phyloP scores from a whole-genome alignment of 2,329 filamentous ascomycete genomes.

The Chlorencoelia australis region DNA sequence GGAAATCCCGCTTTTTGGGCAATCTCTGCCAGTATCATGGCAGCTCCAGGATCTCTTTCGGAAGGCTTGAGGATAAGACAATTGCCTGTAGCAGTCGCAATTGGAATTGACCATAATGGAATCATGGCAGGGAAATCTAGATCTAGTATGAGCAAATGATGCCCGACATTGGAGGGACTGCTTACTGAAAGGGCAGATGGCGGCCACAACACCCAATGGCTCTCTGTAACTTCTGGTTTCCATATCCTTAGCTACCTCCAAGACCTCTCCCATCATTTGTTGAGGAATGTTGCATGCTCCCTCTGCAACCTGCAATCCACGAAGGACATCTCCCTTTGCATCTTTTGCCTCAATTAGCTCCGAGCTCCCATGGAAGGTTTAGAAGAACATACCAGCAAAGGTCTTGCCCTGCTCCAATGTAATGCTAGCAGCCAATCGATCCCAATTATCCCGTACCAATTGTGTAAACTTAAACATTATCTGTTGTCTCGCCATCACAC shows the following conservation, averaged over 20 bases:
- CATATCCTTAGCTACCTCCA: slow-evolving; percentile 85
- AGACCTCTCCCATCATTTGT: slow-evolving; percentile 70
- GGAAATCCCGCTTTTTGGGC: slow-evolving; percentile 74
- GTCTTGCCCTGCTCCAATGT: slow-evolving; percentile 86
- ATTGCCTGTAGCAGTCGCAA: slow-evolving; percentile 76
- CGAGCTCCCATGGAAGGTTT: background rate
- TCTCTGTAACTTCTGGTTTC: slow-evolving; percentile 76
- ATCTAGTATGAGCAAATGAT: too few relatives aligned
- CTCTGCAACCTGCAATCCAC: slow-evolving; percentile 77
- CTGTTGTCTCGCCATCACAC: slow-evolving; percentile 64
- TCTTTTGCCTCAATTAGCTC: slow-evolving; percentile 33
- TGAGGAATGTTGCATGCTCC: slow-evolving; percentile 72
- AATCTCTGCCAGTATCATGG: slow-evolving; percentile 77
- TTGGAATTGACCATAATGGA: slow-evolving; percentile 81
- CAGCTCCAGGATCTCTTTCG: slow-evolving; percentile 73
- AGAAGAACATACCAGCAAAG: slow-evolving; percentile 41
- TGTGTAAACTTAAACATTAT: slow-evolving; percentile 82
- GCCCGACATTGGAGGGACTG: too few relatives aligned
- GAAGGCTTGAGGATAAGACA: slow-evolving; percentile 79
- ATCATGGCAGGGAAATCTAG: slow-evolving; percentile 87
- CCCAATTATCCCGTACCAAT: slow-evolving; percentile 76
- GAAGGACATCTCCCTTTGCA: slow-evolving; percentile 70
- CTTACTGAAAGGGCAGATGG: slow-evolving; percentile 80
- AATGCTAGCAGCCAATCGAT: slow-evolving; percentile 73
- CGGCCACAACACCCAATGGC: slow-evolving; percentile 70